Evolutionary conservation across 2,329 filamentous ascomycete genomes (phyloP), one percentile per base, ranked within the genome.

Genomic region (Simplicillium aogashimaense): DNA sequence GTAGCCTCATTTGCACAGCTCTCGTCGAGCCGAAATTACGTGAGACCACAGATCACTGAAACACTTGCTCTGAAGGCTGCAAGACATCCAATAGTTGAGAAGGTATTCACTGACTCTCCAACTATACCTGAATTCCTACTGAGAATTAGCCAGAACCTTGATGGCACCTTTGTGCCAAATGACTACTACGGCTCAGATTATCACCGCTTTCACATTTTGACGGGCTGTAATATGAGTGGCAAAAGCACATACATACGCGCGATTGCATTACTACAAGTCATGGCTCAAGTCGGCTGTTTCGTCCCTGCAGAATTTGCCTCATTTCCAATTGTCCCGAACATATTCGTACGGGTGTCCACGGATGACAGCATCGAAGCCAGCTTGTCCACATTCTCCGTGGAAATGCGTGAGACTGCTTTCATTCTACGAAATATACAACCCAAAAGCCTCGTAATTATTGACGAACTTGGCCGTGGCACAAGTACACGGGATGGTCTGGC

Each of bases 211-310:
- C 89, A 97, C 48, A 83, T 97, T 45, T 81, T 98, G 46, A 97
- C 90, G 0, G 90, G 92, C 3, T 94, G 86, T 57, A 98, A 98
- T 52, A 98, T 98, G 92, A 94, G 87, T 50, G 92, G 89, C 1
- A 98, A 97, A 58, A 94, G 85, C 47, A 98, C 89, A 0, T 97
- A 95, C 53, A 95, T 97, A 46, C 79, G 87, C 37, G 82, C 84
- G 2, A 70, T 94, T 17, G 86, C 90, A 1, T 66, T 98, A 28
- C 77, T 94, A 54, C 78, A 84, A 35, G 79, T 98, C 43, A 95
- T 98, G 88, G 87, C 87, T 1, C 92, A 98, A 53, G 80, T 95
- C 38, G 90, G 89, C 3, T 85, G 79, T 50, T 97, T 94, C 56
- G 83, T 97, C 1, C 92, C 92, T 0, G 90, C 88, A 0, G 70